Evolutionary conservation across 192 early-diverging fungal genomes (phyloP).

Genomic region (Helicostylum pulchrum): DNA sequence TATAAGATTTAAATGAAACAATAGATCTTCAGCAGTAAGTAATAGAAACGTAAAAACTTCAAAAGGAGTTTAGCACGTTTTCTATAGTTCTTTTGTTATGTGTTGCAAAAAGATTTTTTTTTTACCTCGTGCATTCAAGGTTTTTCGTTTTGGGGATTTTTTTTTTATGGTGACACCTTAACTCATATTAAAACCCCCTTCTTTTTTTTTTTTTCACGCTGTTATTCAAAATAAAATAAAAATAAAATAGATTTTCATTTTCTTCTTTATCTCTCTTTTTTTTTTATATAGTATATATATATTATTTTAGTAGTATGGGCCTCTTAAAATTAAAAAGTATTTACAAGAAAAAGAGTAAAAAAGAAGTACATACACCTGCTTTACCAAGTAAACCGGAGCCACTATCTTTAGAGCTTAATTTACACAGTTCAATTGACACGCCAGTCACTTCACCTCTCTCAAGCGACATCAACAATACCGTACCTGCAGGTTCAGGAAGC

Average conservation of each 20-base stretch:
- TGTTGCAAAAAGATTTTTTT: no score
- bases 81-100: no score
- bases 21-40: no score
- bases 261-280: not conserved
- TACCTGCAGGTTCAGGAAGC: conserved; percentile 15
- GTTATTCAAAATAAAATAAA: not conserved
- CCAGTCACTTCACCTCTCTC: conserved; percentile 4
- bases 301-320: conserved; percentile 11
- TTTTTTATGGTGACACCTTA: no score
- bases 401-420: conserved; percentile 5
- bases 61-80: no score
- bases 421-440: not conserved
- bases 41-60: no score
- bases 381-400: conserved; percentile 6
- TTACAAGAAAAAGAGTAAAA: conserved; percentile 16
- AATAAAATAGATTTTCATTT: not conserved
- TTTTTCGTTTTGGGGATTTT: no score
- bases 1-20: no score
- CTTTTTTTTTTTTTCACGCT: conserved; percentile 4
- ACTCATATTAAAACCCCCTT: not conserved
- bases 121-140: no score
- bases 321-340: conserved; percentile 18
- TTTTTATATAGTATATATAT: not conserved
- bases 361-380: conserved; percentile 1
- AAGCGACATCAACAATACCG: not conserved